Percentiles rank a stretch among this genome's conserved stretches.
Evolutionary conservation across 345 rosid species (phyloP).

Genomic region (Theobroma cacao): DNA sequence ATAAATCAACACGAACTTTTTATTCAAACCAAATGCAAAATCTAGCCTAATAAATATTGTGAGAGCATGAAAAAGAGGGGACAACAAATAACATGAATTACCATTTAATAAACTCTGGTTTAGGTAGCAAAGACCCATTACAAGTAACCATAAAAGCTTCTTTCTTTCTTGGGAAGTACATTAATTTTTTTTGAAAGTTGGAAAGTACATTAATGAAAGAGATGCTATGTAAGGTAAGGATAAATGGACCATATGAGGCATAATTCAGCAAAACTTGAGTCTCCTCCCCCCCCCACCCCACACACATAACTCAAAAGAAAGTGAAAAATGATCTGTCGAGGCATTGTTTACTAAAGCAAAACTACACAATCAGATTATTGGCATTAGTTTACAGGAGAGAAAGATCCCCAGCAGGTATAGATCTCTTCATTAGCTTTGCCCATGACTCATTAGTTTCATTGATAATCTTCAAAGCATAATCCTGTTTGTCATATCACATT

Average conservation of each 20-base stretch:
- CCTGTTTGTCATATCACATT: slow-evolving; percentile 33
- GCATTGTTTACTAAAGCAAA: not conserved
- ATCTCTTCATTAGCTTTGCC: slow-evolving; percentile 73
- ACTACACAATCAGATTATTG: not conserved
- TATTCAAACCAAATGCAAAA: no score
- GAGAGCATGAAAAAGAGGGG: not conserved
- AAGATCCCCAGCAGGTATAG: slow-evolving; percentile 54
- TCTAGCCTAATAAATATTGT: not conserved
- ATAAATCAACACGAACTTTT: no score
- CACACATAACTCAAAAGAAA: not conserved
- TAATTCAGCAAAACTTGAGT: not conserved
- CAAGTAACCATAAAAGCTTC: not conserved
- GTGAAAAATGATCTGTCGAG: not conserved
- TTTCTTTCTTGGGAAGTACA: not conserved
- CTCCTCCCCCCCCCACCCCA: not conserved
- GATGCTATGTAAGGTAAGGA: not conserved
- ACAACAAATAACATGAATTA: not conserved
- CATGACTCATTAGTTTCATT: slow-evolving; percentile 72
- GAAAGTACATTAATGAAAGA: not conserved
- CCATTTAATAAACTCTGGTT: no score
- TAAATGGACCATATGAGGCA: not conserved
- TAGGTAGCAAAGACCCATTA: not conserved
- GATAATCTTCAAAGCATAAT: slow-evolving; percentile 68
- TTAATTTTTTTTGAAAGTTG: no score
- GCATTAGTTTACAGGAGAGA: slow-evolving; percentile 36